These are phyloP conservation scores for Talaromyces pinophilus DNA, from an alignment of 2,329 filamentous ascomycete species.

Conservation along the genomic window DNA sequence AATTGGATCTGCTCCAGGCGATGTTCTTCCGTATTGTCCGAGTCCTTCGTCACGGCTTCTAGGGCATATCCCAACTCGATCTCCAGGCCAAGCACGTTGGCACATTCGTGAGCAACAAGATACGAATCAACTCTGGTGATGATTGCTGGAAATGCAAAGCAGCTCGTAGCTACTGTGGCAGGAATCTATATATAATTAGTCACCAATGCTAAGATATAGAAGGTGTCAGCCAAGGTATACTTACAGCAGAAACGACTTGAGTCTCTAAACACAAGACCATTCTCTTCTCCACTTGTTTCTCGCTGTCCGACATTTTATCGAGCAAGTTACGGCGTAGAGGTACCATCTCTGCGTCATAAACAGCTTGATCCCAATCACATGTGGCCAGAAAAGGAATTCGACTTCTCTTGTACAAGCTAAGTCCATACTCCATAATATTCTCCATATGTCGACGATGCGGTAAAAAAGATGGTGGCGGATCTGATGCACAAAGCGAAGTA, in stretches of 20 bases:
- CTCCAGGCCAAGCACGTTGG: slow-evolving; percentile 62
- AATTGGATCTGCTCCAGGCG: slow-evolving; percentile 68
- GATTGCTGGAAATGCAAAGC: slow-evolving; percentile 76
- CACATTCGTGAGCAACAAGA: slow-evolving; percentile 77
- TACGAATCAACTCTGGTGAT: slow-evolving; percentile 81
- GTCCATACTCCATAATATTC: slow-evolving; percentile 80
- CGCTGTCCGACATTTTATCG: slow-evolving; percentile 62
- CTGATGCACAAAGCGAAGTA: slow-evolving; percentile 34
- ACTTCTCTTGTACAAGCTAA: slow-evolving; percentile 70
- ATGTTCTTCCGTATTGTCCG: slow-evolving; percentile 77
- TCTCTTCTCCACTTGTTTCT: slow-evolving; percentile 47
- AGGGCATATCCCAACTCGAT: slow-evolving; percentile 71
- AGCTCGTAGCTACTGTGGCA: slow-evolving; percentile 68
- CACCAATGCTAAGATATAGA: not conserved
- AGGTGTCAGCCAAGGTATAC: slow-evolving; percentile 30
- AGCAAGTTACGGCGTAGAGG: slow-evolving; percentile 80
- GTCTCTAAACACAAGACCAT: slow-evolving; percentile 77
- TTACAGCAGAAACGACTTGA: slow-evolving; percentile 72
- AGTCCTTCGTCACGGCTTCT: slow-evolving; percentile 91
- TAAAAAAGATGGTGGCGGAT: slow-evolving; percentile 37
- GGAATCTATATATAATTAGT: slow-evolving; percentile 58
- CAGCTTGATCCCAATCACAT: slow-evolving; percentile 73
- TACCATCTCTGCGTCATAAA: slow-evolving; percentile 73
- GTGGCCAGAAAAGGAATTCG: slow-evolving; percentile 48
- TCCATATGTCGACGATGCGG: slow-evolving; percentile 49